A percentile compares a stretch with the other conserved stretches of the same genome.
These are phyloP conservation scores for Myochromella boudieri DNA, from an alignment of 768 basidiomycete genomes.

Conservation along the genomic window DNA sequence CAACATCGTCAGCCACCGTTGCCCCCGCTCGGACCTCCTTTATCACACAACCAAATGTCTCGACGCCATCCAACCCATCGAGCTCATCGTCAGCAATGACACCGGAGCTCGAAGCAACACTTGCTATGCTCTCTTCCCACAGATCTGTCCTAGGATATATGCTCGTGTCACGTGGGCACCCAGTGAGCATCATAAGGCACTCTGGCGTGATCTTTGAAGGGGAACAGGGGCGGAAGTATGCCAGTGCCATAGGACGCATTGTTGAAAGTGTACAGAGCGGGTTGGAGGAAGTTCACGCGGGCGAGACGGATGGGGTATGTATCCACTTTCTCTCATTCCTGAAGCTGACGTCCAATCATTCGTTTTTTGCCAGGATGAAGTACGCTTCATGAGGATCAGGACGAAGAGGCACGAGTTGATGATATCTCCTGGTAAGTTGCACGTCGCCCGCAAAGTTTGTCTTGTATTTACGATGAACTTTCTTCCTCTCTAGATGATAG, in stretches of 20 bases:
- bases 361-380: conserved; percentile 60
- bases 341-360: not conserved
- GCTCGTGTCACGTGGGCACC: conserved; percentile 71
- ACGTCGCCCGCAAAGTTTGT: too few relatives aligned
- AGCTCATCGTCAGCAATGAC: conserved; percentile 40
- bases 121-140: conserved; percentile 74
- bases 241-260: conserved; percentile 68
- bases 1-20: conserved; percentile 1
- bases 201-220: conserved; percentile 86
- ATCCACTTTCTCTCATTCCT: not conserved
- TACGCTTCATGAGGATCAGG: conserved; percentile 87
- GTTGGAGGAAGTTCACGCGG: conserved; percentile 70
- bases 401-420: conserved; percentile 91
- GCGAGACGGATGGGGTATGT: conserved; percentile 25
- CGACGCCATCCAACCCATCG: conserved; percentile 13
- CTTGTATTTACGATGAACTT: not conserved
- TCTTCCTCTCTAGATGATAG: conserved; percentile 56
- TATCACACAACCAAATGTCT: conserved; percentile 24
- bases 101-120: conserved; percentile 82
- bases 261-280: conserved; percentile 79
- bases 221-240: conserved; percentile 77
- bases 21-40: conserved; percentile 28
- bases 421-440: conserved; percentile 82
- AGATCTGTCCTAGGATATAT: conserved; percentile 87
- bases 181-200: conserved; percentile 78